Conservation (phyloP, 768 basidiomycete species). For the Tylopilus vinaceipallidus region DNA sequence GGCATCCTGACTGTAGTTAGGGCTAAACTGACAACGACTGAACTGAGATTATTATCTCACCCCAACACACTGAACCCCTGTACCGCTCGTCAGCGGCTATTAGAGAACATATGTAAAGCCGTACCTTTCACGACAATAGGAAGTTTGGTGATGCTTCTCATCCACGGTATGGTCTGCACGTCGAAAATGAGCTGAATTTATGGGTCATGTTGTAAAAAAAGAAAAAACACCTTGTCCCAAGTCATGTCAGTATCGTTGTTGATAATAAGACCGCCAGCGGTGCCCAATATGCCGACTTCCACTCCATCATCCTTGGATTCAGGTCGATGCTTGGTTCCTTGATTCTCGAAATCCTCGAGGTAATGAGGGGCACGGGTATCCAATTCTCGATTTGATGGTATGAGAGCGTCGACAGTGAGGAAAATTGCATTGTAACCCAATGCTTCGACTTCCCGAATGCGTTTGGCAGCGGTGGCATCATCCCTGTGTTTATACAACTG, state of each 20-base stretch:
- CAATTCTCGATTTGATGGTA: slow-evolving; percentile 75
- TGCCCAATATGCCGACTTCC: slow-evolving; percentile 49
- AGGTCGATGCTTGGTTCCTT: slow-evolving; percentile 26
- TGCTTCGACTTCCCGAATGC: slow-evolving; percentile 66
- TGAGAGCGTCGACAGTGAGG: slow-evolving; percentile 88
- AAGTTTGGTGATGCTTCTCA: slow-evolving; percentile 63
- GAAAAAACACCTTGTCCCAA: slow-evolving; percentile 57
- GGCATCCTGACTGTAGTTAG: slow-evolving; percentile 59
- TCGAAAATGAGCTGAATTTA: background rate
- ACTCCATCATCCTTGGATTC: slow-evolving; percentile 32
- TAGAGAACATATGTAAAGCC: background rate
- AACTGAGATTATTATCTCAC: slow-evolving; percentile 31
- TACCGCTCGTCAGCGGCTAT: slow-evolving; percentile 6
- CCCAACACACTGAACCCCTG: slow-evolving; percentile 74
- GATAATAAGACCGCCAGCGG: slow-evolving; percentile 62
- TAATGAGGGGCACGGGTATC: slow-evolving; percentile 64
- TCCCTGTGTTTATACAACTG: slow-evolving; percentile 84
- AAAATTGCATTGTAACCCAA: slow-evolving; percentile 87
- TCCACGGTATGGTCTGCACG: slow-evolving; percentile 70
- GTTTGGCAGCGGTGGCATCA: slow-evolving; percentile 60
- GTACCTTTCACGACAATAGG: slow-evolving; percentile 75
- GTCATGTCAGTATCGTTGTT: slow-evolving; percentile 76
- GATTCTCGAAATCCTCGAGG: slow-evolving; percentile 52
- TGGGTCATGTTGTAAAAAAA: background rate
- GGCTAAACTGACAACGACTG: background rate